Evolutionary conservation across 352 stramenopile species (phyloP).

Genomic region (Plasmopara viticola): DNA sequence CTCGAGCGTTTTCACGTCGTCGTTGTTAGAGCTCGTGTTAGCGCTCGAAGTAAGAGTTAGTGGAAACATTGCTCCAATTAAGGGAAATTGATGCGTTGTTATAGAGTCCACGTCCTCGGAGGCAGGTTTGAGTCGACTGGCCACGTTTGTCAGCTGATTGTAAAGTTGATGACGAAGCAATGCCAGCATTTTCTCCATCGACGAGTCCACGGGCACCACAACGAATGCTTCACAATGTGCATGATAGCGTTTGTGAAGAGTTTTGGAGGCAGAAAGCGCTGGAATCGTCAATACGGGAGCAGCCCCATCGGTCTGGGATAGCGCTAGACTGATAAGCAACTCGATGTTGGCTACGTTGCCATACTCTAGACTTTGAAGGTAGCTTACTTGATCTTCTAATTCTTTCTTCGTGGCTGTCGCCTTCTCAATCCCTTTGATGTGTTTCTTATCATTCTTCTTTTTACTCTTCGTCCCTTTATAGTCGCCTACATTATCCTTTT

Average conservation of each 20-base stretch:
- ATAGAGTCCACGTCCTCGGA: conserved; percentile 10
- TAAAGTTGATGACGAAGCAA: conserved; percentile 23
- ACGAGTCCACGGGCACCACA: conserved; percentile 26
- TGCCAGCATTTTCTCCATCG: conserved; percentile 5
- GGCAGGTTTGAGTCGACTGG: conserved; percentile 13
- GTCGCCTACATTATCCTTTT: conserved; percentile 9
- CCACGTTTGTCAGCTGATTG: conserved; percentile 24
- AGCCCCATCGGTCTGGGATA: conserved; percentile 5
- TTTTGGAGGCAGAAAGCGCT: conserved; percentile 10
- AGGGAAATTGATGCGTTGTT: conserved; percentile 38
- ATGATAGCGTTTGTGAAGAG: conserved; percentile 7
- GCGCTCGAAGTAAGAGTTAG: conserved; percentile 25
- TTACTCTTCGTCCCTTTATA: conserved; percentile 7
- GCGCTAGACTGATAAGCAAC: conserved; percentile 35
- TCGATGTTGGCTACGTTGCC: conserved; percentile 43
- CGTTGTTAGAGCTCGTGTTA: conserved; percentile 1
- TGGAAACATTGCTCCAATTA: conserved; percentile 43
- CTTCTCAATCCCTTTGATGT: conserved; percentile 32
- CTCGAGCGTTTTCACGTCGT: conserved; percentile 16
- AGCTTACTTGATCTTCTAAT: conserved; percentile 12
- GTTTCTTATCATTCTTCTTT: conserved; percentile 23
- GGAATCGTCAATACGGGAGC: conserved; percentile 37
- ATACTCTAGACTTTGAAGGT: conserved; percentile 46
- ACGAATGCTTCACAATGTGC: conserved; percentile 38
- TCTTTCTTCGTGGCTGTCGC: conserved; percentile 21